A percentile compares a stretch with the other conserved stretches of the same genome.
These are phyloP conservation scores for Gaultheria prostrata DNA, from an alignment of 148 eudicot genomes.

Conservation along the genomic window DNA sequence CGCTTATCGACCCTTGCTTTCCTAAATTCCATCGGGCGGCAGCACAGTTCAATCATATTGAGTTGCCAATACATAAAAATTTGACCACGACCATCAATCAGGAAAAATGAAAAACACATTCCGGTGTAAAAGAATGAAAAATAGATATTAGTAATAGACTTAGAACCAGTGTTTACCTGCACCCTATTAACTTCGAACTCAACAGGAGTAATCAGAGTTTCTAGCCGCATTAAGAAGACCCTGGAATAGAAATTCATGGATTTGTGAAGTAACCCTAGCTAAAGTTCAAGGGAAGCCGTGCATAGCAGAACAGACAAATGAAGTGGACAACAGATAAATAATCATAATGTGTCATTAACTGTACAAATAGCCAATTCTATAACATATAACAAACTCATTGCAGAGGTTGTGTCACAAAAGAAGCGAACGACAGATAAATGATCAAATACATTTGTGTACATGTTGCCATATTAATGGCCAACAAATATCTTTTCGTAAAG, in stretches of 20 bases:
- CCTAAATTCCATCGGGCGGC: slow-evolving; percentile 16
- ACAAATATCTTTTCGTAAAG: background rate
- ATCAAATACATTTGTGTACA: background rate
- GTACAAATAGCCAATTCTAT: background rate
- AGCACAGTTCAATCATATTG: slow-evolving; percentile 21
- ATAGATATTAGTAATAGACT: slow-evolving; percentile 4
- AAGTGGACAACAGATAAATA: background rate
- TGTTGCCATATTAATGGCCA: background rate
- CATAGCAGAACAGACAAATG: background rate
- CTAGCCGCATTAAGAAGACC: slow-evolving; percentile 65
- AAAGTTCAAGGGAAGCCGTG: background rate
- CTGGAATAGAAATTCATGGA: slow-evolving; percentile 42
- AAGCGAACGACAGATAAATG: background rate
- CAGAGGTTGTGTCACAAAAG: background rate
- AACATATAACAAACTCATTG: background rate
- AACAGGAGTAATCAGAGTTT: slow-evolving; percentile 43
- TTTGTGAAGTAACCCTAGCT: background rate
- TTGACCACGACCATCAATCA: slow-evolving; percentile 21
- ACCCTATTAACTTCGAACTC: slow-evolving; percentile 43
- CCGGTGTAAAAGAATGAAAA: background rate
- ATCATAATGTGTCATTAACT: background rate
- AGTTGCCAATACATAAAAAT: slow-evolving; percentile 16
- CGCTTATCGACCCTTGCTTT: slow-evolving; percentile 14
- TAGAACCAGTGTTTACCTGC: slow-evolving; percentile 41
- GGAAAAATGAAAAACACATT: background rate